Conservation (phyloP, 176 grass and related monocot species). For the Poa pratensis region DNA sequence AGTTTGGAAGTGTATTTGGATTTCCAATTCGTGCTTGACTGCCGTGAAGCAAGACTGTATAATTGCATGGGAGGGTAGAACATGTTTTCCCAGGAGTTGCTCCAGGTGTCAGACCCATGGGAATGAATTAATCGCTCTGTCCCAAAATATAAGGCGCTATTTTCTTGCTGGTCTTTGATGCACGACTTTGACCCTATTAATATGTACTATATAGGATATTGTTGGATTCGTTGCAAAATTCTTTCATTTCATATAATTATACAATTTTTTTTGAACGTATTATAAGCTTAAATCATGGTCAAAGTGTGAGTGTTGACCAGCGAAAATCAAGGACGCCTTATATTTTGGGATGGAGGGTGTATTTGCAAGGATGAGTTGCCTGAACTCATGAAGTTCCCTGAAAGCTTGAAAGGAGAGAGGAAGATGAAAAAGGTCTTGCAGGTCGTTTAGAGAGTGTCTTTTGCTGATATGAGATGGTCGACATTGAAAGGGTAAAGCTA, state of each 20-base stretch:
- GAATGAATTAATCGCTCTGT: not conserved
- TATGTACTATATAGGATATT: too few relatives aligned
- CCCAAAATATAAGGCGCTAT: too few relatives aligned
- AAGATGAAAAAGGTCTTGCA: not conserved
- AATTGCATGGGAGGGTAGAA: not conserved
- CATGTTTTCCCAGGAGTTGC: not conserved
- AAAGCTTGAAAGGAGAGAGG: constrained; percentile 6
- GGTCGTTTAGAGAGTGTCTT: not conserved
- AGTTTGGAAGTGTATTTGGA: not conserved
- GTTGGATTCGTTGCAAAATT: too few relatives aligned
- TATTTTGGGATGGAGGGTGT: not conserved
- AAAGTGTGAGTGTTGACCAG: too few relatives aligned
- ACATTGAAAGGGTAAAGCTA: not conserved
- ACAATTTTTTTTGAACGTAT: too few relatives aligned
- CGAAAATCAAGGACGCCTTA: too few relatives aligned
- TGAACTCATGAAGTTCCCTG: not conserved
- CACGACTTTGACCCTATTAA: too few relatives aligned
- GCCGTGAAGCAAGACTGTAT: not conserved
- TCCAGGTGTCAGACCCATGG: not conserved
- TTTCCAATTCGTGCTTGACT: not conserved
- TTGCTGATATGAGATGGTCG: not conserved
- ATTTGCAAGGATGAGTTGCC: not conserved
- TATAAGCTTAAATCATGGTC: too few relatives aligned
- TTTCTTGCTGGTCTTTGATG: too few relatives aligned
- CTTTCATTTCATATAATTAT: too few relatives aligned